phyloP scores from a whole-genome alignment of 805 yeast species.

The Yarrowia yakushimensis region DNA sequence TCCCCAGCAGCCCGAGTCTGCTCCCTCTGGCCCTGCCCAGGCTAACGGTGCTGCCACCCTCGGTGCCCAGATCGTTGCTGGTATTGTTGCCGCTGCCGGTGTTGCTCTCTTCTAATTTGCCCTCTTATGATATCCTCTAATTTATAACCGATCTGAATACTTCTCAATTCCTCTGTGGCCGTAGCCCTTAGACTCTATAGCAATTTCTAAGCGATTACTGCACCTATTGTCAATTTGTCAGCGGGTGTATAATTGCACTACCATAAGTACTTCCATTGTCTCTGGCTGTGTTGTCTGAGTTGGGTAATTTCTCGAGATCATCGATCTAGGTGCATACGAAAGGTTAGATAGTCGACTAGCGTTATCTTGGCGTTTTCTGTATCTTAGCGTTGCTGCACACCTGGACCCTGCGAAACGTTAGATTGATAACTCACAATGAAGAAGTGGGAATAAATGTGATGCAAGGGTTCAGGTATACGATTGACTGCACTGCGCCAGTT shows the following conservation, averaged over 20 bases:
- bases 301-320: neutral
- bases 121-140: neutral
- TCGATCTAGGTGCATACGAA: neutral
- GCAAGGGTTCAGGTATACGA: no score
- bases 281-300: neutral
- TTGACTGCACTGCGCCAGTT: no score
- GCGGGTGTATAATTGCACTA: no score
- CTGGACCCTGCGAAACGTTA: neutral
- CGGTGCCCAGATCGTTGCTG: constrained; percentile 7
- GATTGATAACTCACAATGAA: neutral
- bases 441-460: neutral
- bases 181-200: no score
- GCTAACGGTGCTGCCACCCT: constrained; percentile 23
- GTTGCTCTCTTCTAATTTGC: constrained; percentile 13
- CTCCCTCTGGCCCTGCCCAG: constrained; percentile 16
- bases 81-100: constrained; percentile 19
- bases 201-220: no score
- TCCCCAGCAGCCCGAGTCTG: no score
- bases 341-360: neutral
- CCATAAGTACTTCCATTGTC: no score
- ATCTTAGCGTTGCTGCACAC: neutral
- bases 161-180: neutral
- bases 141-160: neutral
- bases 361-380: neutral
- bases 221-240: no score